Evolutionary conservation across 2,329 filamentous ascomycete species (phyloP).

Genomic region (Beauveria pseudobassiana): DNA sequence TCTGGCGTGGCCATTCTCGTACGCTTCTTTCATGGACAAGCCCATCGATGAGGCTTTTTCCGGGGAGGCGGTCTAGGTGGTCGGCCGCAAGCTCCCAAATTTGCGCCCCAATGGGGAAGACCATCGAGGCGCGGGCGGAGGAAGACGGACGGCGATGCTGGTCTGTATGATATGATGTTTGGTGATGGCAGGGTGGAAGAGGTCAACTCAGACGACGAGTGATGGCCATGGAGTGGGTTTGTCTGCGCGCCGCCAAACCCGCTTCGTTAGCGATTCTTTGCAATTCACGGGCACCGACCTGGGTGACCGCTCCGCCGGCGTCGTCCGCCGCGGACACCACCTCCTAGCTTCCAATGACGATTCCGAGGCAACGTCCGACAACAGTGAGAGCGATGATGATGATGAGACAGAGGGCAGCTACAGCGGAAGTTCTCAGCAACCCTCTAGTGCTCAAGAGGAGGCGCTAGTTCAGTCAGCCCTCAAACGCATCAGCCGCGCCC

Average conservation of each 20-base stretch:
- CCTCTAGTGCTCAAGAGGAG: constrained; percentile 62
- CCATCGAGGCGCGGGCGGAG: constrained; percentile 82
- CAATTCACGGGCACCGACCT: constrained; percentile 54
- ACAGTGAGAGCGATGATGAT: constrained; percentile 31
- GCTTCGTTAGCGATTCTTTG: constrained; percentile 53
- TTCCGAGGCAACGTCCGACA: constrained; percentile 19
- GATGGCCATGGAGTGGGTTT: constrained; percentile 49
- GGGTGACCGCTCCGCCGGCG: constrained; percentile 32
- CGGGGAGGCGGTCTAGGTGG: constrained; percentile 99
- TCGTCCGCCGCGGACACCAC: constrained; percentile 30
- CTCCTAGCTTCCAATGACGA: constrained; percentile 32
- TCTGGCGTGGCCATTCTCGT: constrained; percentile 89
- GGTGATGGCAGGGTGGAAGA: constrained; percentile 51
- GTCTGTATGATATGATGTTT: constrained; percentile 30
- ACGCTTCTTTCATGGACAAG: constrained; percentile 94
- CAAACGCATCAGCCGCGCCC: constrained; percentile 70
- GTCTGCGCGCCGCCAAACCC: constrained; percentile 36
- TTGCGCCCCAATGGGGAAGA: constrained; percentile 98
- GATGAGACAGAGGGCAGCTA: constrained; percentile 38
- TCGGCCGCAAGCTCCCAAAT: constrained; percentile 99
- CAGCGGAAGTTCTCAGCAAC: constrained; percentile 47
- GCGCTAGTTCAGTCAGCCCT: constrained; percentile 69
- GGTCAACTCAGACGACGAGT: constrained; percentile 52
- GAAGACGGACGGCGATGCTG: constrained; percentile 44
- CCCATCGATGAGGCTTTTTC: constrained; percentile 99